Conservation (phyloP, 805 yeast genomes). For the Ogataea pilisensis region DNA sequence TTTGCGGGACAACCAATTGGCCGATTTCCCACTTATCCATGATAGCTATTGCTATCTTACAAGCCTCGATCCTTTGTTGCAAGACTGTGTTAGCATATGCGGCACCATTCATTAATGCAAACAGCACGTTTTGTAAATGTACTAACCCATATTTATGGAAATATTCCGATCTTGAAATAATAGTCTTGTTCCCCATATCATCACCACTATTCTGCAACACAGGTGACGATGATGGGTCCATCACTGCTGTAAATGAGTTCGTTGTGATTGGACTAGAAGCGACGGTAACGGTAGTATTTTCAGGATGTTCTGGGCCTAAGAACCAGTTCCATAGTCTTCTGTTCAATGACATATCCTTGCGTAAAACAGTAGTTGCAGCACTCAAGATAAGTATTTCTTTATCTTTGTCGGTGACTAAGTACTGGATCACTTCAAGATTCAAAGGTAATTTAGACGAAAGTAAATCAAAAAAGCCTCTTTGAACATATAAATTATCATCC, state of each 20-base stretch:
- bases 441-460: constrained; percentile 65
- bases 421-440: constrained; percentile 51
- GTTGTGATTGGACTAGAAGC: not conserved
- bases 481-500: constrained; percentile 67
- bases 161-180: constrained; percentile 43
- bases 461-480: constrained; percentile 85
- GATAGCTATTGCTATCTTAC: constrained; percentile 63
- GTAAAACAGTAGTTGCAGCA: constrained; percentile 64
- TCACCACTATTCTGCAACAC: too few relatives aligned
- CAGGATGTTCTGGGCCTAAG: constrained; percentile 65
- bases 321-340: constrained; percentile 93
- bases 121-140: constrained; percentile 49
- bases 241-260: constrained; percentile 7
- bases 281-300: not conserved
- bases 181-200: constrained; percentile 7
- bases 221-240: too few relatives aligned
- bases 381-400: constrained; percentile 53
- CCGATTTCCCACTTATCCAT: constrained; percentile 97
- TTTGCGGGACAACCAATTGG: constrained; percentile 59
- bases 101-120: constrained; percentile 39
- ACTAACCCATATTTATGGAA: constrained; percentile 56
- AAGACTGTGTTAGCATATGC: constrained; percentile 18
- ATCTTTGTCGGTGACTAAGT: constrained; percentile 47
- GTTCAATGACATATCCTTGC: constrained; percentile 90
- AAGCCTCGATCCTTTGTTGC: constrained; percentile 44